phyloP scores from a whole-genome alignment of 768 basidiomycete species.

The Cyclocybe cylindracea region DNA sequence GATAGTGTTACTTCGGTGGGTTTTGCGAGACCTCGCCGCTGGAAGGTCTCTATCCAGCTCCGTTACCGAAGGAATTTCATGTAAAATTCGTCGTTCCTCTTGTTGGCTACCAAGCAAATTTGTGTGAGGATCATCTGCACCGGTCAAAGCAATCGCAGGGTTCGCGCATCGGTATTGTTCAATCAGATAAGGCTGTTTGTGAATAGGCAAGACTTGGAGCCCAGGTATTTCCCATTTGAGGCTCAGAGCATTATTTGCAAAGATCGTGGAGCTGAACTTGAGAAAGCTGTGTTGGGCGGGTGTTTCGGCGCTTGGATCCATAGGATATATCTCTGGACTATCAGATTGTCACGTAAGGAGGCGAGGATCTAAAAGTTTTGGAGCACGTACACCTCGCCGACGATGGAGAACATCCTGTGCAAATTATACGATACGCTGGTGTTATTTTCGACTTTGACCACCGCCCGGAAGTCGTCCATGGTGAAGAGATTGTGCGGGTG shows the following conservation, averaged over 20 bases:
- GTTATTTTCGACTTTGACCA: constrained; percentile 28
- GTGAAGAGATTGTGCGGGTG: neutral
- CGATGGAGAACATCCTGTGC: constrained; percentile 16
- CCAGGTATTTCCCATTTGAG: constrained; percentile 19
- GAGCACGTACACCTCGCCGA: constrained; percentile 24
- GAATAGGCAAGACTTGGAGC: constrained; percentile 19
- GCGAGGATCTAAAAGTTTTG: neutral
- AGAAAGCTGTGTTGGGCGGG: constrained; percentile 20
- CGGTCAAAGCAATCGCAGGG: neutral
- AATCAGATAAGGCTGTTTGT: constrained; percentile 15
- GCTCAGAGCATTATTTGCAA: constrained; percentile 23
- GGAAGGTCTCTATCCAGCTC: too few species aligned
- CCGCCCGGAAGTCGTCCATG: constrained; percentile 23
- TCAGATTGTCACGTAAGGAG: neutral
- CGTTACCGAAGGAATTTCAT: too few species aligned
- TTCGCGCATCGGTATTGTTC: constrained; percentile 18
- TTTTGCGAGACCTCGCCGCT: too few species aligned
- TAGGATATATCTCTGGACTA: constrained; percentile 17
- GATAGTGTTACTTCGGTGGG: too few species aligned
- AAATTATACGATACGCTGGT: constrained; percentile 11
- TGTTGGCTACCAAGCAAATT: too few species aligned
- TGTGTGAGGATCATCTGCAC: too few species aligned
- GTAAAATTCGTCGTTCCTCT: too few species aligned
- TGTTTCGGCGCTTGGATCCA: constrained; percentile 2
- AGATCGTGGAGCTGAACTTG: constrained; percentile 17